A percentile compares a stretch with the other conserved stretches of the same genome.
These are phyloP conservation scores for Lyophyllum semitale DNA, from an alignment of 768 basidiomycete species.

Conservation along the genomic window DNA sequence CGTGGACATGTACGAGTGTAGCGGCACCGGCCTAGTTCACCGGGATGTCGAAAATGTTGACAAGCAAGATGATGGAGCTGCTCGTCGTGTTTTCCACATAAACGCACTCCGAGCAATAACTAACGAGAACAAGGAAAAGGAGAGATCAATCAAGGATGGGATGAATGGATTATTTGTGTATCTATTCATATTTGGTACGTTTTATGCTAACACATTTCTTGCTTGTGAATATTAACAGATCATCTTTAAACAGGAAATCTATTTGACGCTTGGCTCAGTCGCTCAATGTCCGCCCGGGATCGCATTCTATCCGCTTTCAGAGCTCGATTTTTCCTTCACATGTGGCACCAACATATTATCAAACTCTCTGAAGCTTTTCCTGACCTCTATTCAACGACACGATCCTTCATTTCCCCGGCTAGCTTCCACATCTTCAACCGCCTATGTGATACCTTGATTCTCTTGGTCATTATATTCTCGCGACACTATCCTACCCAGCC, in stretches of 20 bases:
- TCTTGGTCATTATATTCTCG: conserved; percentile 17
- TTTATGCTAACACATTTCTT: background rate
- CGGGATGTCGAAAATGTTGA: conserved; percentile 26
- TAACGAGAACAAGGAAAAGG: background rate
- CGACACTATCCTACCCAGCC: conserved; percentile 20
- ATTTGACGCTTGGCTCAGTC: background rate
- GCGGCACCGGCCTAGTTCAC: conserved; percentile 13
- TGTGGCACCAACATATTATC: conserved; percentile 17
- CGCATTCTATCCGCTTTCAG: background rate
- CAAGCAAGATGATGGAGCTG: conserved; percentile 32
- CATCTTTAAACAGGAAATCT: background rate
- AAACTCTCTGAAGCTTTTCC: conserved; percentile 15
- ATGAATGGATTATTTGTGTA: conserved; percentile 26
- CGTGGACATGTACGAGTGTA: conserved; percentile 11
- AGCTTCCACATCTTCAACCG: conserved; percentile 31
- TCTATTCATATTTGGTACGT: conserved; percentile 23
- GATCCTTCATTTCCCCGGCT: conserved; percentile 24
- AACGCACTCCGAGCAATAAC: conserved; percentile 18
- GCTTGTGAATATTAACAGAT: conserved; percentile 3
- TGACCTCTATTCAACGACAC: conserved; percentile 19
- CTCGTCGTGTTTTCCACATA: conserved; percentile 23
- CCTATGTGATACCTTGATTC: conserved; percentile 24
- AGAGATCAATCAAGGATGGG: conserved; percentile 3
- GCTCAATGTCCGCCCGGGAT: background rate
- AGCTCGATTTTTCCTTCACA: conserved; percentile 21